Evolutionary conservation across 306 rosid species (phyloP).

Genomic region (Morella rubra): DNA sequence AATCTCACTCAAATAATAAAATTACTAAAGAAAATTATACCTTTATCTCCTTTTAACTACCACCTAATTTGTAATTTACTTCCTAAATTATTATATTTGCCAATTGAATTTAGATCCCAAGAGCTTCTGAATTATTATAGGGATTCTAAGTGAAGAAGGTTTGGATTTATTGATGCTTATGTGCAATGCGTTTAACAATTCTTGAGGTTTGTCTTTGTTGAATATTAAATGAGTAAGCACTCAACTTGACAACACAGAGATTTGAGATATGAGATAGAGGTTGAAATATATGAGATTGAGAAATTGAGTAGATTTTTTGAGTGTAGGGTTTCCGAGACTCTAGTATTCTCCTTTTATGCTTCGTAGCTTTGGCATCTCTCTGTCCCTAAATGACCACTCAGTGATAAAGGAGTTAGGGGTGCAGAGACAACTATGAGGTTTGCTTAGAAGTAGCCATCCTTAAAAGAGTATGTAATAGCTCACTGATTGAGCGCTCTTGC

Average conservation of each 20-base stretch:
- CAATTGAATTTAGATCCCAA: neutral
- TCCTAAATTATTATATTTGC: no score
- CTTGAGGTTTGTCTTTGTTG: neutral
- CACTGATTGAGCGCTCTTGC: constrained; percentile 3
- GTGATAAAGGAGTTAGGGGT: no score
- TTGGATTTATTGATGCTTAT: neutral
- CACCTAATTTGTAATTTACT: no score
- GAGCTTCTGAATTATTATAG: neutral
- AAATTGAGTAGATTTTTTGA: neutral
- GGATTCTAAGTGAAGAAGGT: neutral
- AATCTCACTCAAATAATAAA: no score
- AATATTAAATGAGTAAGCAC: neutral
- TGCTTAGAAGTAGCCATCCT: no score
- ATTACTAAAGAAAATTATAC: no score
- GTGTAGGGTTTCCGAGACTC: neutral
- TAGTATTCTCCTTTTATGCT: neutral
- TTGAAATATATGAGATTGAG: neutral
- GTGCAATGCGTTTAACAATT: neutral
- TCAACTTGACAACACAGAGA: neutral
- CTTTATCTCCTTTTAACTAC: no score
- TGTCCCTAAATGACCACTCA: no score
- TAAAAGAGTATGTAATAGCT: constrained; percentile 9
- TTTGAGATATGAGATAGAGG: neutral
- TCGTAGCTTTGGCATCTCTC: neutral
- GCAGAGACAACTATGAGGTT: no score